Percentiles rank a stretch among this genome's conserved stretches.
These are phyloP conservation scores for Boletus coccyginus DNA, from an alignment of 768 basidiomycete species.

Conservation along the genomic window DNA sequence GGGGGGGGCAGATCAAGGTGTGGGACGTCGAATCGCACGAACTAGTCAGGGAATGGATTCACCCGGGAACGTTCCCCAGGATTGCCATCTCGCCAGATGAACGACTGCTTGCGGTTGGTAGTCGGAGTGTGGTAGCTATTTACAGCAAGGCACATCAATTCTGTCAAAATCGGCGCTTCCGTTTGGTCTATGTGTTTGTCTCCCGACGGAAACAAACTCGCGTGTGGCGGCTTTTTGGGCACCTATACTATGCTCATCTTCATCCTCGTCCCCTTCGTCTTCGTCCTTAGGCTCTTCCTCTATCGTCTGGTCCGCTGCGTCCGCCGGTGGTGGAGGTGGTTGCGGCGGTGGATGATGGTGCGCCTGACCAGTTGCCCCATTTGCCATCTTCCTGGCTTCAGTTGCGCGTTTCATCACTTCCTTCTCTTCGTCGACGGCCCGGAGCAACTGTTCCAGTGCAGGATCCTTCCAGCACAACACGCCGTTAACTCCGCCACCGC, in stretches of 20 bases:
- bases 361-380: conserved; percentile 54
- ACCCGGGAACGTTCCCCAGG: too few species aligned
- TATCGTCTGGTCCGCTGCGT: conserved; percentile 38
- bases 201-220: too few species aligned
- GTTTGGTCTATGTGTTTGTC: too few species aligned
- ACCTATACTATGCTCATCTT: conserved; percentile 32
- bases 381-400: conserved; percentile 82
- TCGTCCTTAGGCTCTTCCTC: conserved; percentile 54
- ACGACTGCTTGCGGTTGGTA: too few species aligned
- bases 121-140: too few species aligned
- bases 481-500: conserved; percentile 75
- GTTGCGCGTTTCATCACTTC: conserved; percentile 70
- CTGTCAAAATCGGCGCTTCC: too few species aligned
- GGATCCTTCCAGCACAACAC: conserved; percentile 78
- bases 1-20: too few species aligned
- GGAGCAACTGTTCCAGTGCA: conserved; percentile 71
- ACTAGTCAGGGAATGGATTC: too few species aligned
- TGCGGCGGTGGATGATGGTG: conserved; percentile 34
- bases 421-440: conserved; percentile 71
- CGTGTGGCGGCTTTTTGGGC: too few species aligned
- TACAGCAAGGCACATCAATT: too few species aligned
- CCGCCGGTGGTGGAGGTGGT: conserved; percentile 30
- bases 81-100: too few species aligned
- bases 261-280: conserved; percentile 47
- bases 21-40: too few species aligned